Evolutionary conservation across 176 grass and related monocot genomes (phyloP).

Genomic region (Aegilops bicornis): DNA sequence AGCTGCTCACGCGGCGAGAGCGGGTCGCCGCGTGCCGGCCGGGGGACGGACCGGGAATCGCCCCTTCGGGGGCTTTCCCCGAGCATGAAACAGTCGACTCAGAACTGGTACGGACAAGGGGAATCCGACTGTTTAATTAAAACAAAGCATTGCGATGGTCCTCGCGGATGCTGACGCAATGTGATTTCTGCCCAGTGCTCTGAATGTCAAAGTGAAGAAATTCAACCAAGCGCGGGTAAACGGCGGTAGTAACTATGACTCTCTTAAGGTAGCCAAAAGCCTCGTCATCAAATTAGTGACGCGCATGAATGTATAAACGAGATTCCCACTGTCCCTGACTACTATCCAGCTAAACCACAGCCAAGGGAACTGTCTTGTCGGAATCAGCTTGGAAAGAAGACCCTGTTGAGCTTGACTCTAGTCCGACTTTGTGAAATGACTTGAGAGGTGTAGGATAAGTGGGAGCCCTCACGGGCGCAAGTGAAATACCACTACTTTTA

Average conservation of each 20-base stretch:
- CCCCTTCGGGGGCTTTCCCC: slow-evolving; percentile 2
- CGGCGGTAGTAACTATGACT: slow-evolving; percentile 83
- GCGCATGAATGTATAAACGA: slow-evolving; percentile 67
- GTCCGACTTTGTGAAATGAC: background rate
- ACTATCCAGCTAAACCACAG: slow-evolving; percentile 15
- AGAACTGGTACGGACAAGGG: slow-evolving; percentile 71
- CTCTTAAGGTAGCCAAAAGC: slow-evolving; percentile 33
- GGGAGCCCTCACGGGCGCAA: slow-evolving; percentile 13
- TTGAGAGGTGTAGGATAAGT: slow-evolving; percentile 6
- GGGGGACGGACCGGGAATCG: slow-evolving; percentile 12
- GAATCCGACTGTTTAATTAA: slow-evolving; percentile 84
- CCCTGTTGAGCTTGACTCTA: background rate
- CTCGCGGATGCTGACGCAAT: slow-evolving; percentile 63
- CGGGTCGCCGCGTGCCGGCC: slow-evolving; percentile 30
- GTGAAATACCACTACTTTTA: slow-evolving; percentile 85
- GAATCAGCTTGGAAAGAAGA: background rate
- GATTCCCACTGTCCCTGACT: slow-evolving; percentile 37
- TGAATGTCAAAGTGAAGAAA: slow-evolving; percentile 93
- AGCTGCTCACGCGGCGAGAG: slow-evolving; percentile 32
- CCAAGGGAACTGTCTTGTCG: background rate
- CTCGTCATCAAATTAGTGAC: no score
- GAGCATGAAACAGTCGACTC: slow-evolving; percentile 54
- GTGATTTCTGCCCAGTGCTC: slow-evolving; percentile 72
- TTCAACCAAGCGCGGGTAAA: slow-evolving; percentile 72
- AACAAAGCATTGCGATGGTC: slow-evolving; percentile 90